Base-by-base conservation (phyloP, 148 eudicot genomes). In the Camellia lanceoleosa region DNA sequence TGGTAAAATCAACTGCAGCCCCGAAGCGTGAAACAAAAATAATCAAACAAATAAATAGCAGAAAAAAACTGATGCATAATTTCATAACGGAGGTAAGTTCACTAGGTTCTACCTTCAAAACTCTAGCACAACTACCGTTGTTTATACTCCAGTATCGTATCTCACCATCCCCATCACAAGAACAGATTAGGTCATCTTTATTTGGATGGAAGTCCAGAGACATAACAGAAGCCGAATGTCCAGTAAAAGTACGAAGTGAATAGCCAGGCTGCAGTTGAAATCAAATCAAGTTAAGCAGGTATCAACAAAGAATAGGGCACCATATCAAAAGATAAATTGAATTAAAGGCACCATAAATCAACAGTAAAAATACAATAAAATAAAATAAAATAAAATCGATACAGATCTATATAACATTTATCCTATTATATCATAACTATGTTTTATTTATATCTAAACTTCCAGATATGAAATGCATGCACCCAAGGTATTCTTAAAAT, bases 141-240 rank as follows among this genome's bases (percentile, higher is more conserved):
- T 74, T 89, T 5, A 93, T 85, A 76, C 93, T 90, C 97, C 97
- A 93, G 81, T 90, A 93, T 51, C 97, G 84, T 73, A 93, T 91
- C 85, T 93, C 95, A 78, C 97, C 95, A 79, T 91, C 92, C 43
- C 93, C 88, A 66, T 93, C 97, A 81, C 95, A 93, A 2, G 97
- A 93, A 81, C 92, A 88, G 69, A 93, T 90, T 51, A 93, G 89
- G 70, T 93, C 97, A 8, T 93, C 93, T 81, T 91, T 90, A 73
- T 83, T 93, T 6, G 97, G 95, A 78, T 93, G 95, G 79, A 91
- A 93, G 80, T 93, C 97, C 68, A 93, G 71, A 65, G 97, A 93
- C 91, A 87, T 86, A 44, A 93, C 97, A 46, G 88, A 46, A 14
- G 92, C 85, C 74, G 95, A 87, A 84, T 93, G 97, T 51, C 97